Evolutionary conservation across 768 basidiomycete species (phyloP).

Genomic region (Lactarius akahatsu): DNA sequence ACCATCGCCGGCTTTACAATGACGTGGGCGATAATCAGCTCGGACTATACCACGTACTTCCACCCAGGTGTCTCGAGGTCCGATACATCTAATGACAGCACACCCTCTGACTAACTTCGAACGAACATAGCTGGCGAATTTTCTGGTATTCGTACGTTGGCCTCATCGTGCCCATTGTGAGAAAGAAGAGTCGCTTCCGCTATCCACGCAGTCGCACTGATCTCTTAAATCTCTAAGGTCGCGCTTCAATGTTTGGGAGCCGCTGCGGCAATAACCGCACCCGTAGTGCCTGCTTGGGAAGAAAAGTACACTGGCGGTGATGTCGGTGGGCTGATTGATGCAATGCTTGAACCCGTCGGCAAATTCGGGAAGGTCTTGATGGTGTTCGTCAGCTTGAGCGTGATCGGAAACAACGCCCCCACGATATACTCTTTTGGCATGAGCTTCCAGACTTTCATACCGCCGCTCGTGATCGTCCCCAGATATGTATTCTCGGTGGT

Average conservation of each 20-base stretch:
- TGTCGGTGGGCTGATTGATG: constrained; percentile 63
- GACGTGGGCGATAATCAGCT: constrained; percentile 57
- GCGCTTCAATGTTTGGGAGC: constrained; percentile 61
- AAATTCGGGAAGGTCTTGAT: constrained; percentile 71
- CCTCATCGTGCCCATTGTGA: constrained; percentile 58
- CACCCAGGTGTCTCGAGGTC: constrained; percentile 57
- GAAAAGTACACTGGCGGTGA: constrained; percentile 51
- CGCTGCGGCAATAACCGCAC: constrained; percentile 58
- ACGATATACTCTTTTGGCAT: constrained; percentile 81
- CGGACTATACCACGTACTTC: constrained; percentile 78
- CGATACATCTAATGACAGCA: constrained; percentile 5
- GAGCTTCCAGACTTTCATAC: constrained; percentile 68
- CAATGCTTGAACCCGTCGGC: constrained; percentile 58
- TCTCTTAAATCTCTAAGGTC: constrained; percentile 31
- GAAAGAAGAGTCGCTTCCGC: constrained; percentile 33
- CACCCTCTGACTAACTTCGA: not conserved
- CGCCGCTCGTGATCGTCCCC: constrained; percentile 56
- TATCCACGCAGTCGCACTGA: constrained; percentile 18
- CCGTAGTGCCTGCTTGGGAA: constrained; percentile 55
- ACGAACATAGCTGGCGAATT: constrained; percentile 49
- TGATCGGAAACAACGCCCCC: constrained; percentile 77
- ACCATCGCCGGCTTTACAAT: constrained; percentile 73
- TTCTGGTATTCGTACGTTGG: constrained; percentile 67
- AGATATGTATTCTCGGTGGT: constrained; percentile 69
- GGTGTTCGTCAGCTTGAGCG: constrained; percentile 70